A percentile compares a stretch with the other conserved stretches of the same genome.
Evolutionary conservation across 768 basidiomycete genomes (phyloP).

Genomic region (Rubroboletus pulcherrimus): DNA sequence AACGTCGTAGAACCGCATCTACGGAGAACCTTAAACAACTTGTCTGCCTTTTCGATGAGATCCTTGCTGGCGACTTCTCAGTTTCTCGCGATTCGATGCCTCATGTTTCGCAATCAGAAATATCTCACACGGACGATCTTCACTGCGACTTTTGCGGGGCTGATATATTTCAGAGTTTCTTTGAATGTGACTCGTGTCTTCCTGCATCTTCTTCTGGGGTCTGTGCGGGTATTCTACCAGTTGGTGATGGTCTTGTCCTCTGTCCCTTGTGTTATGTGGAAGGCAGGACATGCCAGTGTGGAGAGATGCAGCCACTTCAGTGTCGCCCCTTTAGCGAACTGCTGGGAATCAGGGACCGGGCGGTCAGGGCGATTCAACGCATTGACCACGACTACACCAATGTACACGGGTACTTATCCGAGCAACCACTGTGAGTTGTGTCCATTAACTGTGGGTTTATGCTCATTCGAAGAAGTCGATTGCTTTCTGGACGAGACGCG

Average conservation of each 20-base stretch:
- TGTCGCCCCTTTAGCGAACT: slow-evolving; percentile 48
- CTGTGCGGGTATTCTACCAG: slow-evolving; percentile 14
- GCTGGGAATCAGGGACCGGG: slow-evolving; percentile 39
- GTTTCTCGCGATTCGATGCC: slow-evolving; percentile 32
- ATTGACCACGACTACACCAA: slow-evolving; percentile 9
- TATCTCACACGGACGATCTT: slow-evolving; percentile 29
- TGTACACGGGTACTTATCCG: slow-evolving; percentile 12
- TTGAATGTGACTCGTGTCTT: slow-evolving; percentile 59
- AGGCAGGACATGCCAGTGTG: slow-evolving; percentile 69
- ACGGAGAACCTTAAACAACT: slow-evolving; percentile 33
- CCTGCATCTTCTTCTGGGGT: slow-evolving; percentile 11
- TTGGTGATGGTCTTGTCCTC: slow-evolving; percentile 47
- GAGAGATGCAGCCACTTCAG: slow-evolving; percentile 57
- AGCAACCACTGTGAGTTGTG: slow-evolving; percentile 22
- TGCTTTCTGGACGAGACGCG: slow-evolving; percentile 19
- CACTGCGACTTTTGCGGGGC: slow-evolving; percentile 77
- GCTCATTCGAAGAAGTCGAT: slow-evolving; percentile 19
- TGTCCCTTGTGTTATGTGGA: slow-evolving; percentile 76
- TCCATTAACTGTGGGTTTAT: neutral
- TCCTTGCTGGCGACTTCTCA: slow-evolving; percentile 44
- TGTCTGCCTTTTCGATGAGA: slow-evolving; percentile 45
- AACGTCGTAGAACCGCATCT: neutral
- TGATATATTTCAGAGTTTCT: slow-evolving; percentile 80
- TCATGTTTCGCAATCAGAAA: slow-evolving; percentile 27
- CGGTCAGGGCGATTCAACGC: slow-evolving; percentile 27